Conservation (phyloP, 495 filamentous ascomycete species). For the Xylaria scruposa region DNA sequence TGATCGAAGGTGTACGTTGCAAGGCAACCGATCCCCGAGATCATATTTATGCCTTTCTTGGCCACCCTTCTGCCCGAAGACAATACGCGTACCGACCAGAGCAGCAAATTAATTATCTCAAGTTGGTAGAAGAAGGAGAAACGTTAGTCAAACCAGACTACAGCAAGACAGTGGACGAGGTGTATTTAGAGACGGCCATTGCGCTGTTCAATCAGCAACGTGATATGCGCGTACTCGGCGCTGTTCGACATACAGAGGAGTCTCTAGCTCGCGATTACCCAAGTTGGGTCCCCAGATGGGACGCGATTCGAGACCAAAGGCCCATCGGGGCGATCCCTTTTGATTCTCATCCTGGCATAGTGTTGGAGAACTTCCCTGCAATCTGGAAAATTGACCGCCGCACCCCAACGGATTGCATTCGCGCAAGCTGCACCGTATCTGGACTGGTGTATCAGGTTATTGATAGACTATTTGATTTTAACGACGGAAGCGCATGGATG, state of each 20-base stretch:
- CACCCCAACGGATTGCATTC: not conserved
- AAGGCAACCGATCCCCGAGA: not conserved
- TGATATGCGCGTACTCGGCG: constrained; percentile 1
- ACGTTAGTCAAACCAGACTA: not conserved
- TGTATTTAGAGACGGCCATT: not conserved
- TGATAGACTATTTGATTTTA: not conserved
- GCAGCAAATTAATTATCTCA: not conserved
- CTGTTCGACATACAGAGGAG: not conserved
- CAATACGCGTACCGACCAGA: not conserved
- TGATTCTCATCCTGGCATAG: not conserved
- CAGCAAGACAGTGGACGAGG: not conserved
- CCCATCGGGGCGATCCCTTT: not conserved
- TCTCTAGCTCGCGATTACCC: not conserved
- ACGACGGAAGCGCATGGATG: constrained; percentile 1
- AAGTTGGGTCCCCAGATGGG: constrained; percentile 1
- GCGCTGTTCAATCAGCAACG: not conserved
- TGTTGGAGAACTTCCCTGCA: not conserved
- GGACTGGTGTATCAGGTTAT: not conserved
- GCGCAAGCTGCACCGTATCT: not conserved
- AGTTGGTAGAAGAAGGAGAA: not conserved
- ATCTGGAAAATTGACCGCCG: not conserved
- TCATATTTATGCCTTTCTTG: not conserved
- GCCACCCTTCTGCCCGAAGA: not conserved
- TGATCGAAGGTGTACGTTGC: not conserved
- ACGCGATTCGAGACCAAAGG: not conserved